A percentile compares a stretch with the other conserved stretches of the same genome.
These are phyloP conservation scores for Penicillium crystallinum DNA, from an alignment of 495 filamentous ascomycete genomes.

Conservation along the genomic window DNA sequence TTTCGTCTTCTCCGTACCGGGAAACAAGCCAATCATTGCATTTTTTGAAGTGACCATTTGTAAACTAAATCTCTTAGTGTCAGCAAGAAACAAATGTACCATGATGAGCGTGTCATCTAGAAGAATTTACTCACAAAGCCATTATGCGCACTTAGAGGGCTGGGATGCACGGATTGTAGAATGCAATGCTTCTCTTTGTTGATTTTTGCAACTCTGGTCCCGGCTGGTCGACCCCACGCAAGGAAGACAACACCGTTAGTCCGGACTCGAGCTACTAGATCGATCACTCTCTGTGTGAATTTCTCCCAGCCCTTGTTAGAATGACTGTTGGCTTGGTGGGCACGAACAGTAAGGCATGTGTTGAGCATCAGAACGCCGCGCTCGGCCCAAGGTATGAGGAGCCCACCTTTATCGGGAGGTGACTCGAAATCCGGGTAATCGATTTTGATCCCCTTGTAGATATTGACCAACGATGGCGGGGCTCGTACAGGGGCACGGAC, in stretches of 20 bases:
- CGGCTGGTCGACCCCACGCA: slow-evolving; percentile 84
- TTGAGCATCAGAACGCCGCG: slow-evolving; percentile 88
- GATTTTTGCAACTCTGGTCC: slow-evolving; percentile 64
- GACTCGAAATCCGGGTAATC: slow-evolving; percentile 78
- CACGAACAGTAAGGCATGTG: slow-evolving; percentile 85
- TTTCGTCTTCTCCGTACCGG: slow-evolving; percentile 70
- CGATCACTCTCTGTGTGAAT: slow-evolving; percentile 86
- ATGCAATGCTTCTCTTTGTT: slow-evolving; percentile 69
- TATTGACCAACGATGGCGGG: slow-evolving; percentile 84
- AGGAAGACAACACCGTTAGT: slow-evolving; percentile 84
- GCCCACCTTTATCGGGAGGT: slow-evolving; percentile 70
- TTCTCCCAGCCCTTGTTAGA: slow-evolving; percentile 81
- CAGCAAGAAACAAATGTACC: slow-evolving; percentile 19
- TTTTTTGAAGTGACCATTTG: slow-evolving; percentile 79
- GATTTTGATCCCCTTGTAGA: slow-evolving; percentile 77
- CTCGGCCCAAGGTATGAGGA: slow-evolving; percentile 89
- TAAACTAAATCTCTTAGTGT: slow-evolving; percentile 48
- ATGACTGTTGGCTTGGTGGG: slow-evolving; percentile 80
- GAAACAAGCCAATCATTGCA: slow-evolving; percentile 82
- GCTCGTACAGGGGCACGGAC: slow-evolving; percentile 83
- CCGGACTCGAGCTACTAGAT: slow-evolving; percentile 70
- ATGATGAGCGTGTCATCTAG: background rate
- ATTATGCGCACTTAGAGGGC: slow-evolving; percentile 70
- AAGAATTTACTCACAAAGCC: slow-evolving; percentile 57
- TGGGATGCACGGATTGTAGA: slow-evolving; percentile 82